phyloP scores from a whole-genome alignment of 441 rosid species.

The Brassica hybrid region DNA sequence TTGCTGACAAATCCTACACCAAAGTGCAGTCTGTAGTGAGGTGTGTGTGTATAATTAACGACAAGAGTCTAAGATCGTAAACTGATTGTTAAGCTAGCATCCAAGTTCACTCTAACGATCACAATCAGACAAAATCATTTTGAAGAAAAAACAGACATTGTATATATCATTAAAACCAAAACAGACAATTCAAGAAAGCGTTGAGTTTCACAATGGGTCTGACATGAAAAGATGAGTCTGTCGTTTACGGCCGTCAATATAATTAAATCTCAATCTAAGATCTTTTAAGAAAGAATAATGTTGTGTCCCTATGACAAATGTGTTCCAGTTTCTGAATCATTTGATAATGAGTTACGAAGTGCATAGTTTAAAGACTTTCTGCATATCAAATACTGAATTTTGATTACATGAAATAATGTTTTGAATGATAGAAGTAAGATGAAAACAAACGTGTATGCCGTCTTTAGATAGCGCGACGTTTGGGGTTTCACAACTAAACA shows the following conservation, averaged over 20 bases:
- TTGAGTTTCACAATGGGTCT: slow-evolving; percentile 8
- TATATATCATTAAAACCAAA: neutral
- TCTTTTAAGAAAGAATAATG: neutral
- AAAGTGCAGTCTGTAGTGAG: neutral
- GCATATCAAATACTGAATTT: slow-evolving; percentile 11
- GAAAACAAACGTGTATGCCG: slow-evolving; percentile 35
- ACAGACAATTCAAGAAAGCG: neutral
- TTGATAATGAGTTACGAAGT: slow-evolving; percentile 1
- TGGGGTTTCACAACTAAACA: slow-evolving; percentile 29
- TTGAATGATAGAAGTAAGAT: slow-evolving; percentile 18
- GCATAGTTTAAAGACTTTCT: neutral
- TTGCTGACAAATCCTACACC: slow-evolving; percentile 25
- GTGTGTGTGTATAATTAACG: neutral
- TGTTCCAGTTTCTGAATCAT: neutral
- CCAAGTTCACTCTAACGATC: neutral
- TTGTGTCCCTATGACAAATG: neutral
- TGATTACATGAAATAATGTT: neutral
- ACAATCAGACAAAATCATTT: slow-evolving; percentile 12
- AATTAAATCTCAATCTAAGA: slow-evolving; percentile 15
- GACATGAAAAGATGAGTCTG: slow-evolving; percentile 16
- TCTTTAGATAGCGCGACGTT: slow-evolving; percentile 20
- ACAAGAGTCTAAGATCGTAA: neutral
- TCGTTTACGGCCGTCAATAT: slow-evolving; percentile 23
- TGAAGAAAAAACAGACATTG: neutral
- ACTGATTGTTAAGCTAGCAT: neutral